Conservation (phyloP, 2,329 filamentous ascomycete species). For the Mycosphaerella sp. region DNA sequence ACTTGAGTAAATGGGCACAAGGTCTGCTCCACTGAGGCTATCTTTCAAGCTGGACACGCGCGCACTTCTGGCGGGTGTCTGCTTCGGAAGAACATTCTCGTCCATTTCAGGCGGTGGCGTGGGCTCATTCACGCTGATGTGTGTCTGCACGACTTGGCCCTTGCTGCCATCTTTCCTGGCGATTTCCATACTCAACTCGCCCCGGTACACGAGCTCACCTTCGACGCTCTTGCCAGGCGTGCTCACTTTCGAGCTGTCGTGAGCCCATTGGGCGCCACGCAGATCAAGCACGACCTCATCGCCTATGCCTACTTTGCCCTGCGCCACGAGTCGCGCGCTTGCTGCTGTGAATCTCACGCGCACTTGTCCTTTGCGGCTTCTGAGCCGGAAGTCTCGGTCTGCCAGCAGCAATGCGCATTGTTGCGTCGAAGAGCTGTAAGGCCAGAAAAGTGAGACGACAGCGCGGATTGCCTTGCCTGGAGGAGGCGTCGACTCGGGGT, state of each 20-base stretch:
- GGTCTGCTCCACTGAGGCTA: slow-evolving; percentile 14
- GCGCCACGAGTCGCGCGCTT: slow-evolving; percentile 62
- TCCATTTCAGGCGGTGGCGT: slow-evolving; percentile 19
- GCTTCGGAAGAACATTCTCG: neutral
- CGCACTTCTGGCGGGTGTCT: slow-evolving; percentile 7
- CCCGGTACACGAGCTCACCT: slow-evolving; percentile 50
- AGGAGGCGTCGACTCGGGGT: slow-evolving; percentile 22
- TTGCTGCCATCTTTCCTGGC: slow-evolving; percentile 18
- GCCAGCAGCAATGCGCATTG: slow-evolving; percentile 73
- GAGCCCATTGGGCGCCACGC: slow-evolving; percentile 59
- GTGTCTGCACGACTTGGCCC: slow-evolving; percentile 5
- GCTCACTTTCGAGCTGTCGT: slow-evolving; percentile 45
- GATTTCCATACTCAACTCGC: slow-evolving; percentile 34
- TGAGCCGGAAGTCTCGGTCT: slow-evolving; percentile 75
- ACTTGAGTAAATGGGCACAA: slow-evolving; percentile 49
- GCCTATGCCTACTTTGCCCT: slow-evolving; percentile 65
- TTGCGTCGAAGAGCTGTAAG: slow-evolving; percentile 71
- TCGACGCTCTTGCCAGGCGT: slow-evolving; percentile 53
- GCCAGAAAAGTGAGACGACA: slow-evolving; percentile 81
- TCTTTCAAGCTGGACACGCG: slow-evolving; percentile 14
- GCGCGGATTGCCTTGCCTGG: slow-evolving; percentile 50
- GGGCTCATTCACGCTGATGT: slow-evolving; percentile 14
- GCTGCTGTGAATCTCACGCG: slow-evolving; percentile 67
- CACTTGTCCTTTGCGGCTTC: slow-evolving; percentile 70
- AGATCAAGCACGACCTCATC: slow-evolving; percentile 67